Conservation (phyloP, 805 yeast species). For the Candida dendrica region DNA sequence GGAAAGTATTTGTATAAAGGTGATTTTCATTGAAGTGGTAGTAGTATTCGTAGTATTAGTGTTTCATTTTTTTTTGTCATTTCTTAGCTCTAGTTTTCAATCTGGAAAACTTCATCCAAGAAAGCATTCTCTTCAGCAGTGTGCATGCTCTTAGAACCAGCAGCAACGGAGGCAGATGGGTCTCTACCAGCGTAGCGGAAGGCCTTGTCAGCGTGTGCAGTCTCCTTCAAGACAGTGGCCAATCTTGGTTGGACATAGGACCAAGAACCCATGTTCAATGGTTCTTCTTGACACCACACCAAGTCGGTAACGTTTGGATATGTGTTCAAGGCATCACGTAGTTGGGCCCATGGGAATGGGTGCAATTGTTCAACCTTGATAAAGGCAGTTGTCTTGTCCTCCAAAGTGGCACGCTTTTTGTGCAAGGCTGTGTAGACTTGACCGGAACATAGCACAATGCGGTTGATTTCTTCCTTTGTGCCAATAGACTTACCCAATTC, state of each 20-base stretch:
- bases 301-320: constrained; percentile 83
- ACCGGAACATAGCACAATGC: constrained; percentile 79
- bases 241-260: constrained; percentile 78
- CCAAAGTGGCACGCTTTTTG: constrained; percentile 77
- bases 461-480: constrained; percentile 77
- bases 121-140: constrained; percentile 81
- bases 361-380: constrained; percentile 89
- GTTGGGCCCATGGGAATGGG: constrained; percentile 97
- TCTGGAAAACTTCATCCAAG: constrained; percentile 63
- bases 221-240: constrained; percentile 65
- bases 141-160: constrained; percentile 90
- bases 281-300: constrained; percentile 98
- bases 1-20: too few species aligned
- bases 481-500: constrained; percentile 76
- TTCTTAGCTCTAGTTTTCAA: neutral
- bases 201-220: constrained; percentile 50
- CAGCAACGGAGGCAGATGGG: constrained; percentile 97
- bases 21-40: too few species aligned
- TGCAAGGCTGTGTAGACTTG: constrained; percentile 91
- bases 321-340: constrained; percentile 72
- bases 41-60: neutral
- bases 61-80: too few species aligned
- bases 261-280: constrained; percentile 94
- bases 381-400: constrained; percentile 79
- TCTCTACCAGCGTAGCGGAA: constrained; percentile 94